These are phyloP conservation scores for Trichocladium uniseriatum DNA, from an alignment of 495 filamentous ascomycete genomes.

Conservation along the genomic window DNA sequence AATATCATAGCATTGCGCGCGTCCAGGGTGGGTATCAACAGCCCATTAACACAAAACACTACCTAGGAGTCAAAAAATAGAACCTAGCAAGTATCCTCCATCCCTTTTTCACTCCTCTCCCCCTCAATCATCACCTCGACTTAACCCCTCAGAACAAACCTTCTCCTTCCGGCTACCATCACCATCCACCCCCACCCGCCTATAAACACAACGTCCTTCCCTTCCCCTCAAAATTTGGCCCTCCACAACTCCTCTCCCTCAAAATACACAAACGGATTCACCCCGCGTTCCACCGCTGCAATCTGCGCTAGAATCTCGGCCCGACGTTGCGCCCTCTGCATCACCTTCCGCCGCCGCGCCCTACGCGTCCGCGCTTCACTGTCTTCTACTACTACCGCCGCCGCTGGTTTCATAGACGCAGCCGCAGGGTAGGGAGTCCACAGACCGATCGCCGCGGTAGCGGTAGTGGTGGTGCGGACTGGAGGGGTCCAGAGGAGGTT, in stretches of 20 bases:
- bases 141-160: too few species aligned
- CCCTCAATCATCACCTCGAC: too few species aligned
- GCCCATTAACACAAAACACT: too few species aligned
- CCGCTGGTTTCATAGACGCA: background rate
- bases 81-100: too few species aligned
- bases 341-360: slow-evolving; percentile 10
- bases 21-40: too few species aligned
- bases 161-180: too few species aligned
- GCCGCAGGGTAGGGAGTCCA: background rate
- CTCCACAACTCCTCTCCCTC: slow-evolving; percentile 16
- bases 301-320: slow-evolving; percentile 22
- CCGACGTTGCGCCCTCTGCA: slow-evolving; percentile 5
- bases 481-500: slow-evolving; percentile 7
- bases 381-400: slow-evolving; percentile 24
- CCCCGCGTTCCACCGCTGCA: slow-evolving; percentile 12
- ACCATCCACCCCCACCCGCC: too few species aligned
- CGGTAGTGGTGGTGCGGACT: background rate
- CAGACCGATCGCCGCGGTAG: slow-evolving; percentile 2
- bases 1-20: too few species aligned
- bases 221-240: too few species aligned
- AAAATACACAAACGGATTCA: slow-evolving; percentile 9
- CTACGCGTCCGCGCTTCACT: slow-evolving; percentile 9
- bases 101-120: too few species aligned
- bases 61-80: too few species aligned
- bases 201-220: too few species aligned